Evolutionary conservation across 1,139 yeast genomes (phyloP).

Genomic region (Blastobotrys raffinosifermentans): DNA sequence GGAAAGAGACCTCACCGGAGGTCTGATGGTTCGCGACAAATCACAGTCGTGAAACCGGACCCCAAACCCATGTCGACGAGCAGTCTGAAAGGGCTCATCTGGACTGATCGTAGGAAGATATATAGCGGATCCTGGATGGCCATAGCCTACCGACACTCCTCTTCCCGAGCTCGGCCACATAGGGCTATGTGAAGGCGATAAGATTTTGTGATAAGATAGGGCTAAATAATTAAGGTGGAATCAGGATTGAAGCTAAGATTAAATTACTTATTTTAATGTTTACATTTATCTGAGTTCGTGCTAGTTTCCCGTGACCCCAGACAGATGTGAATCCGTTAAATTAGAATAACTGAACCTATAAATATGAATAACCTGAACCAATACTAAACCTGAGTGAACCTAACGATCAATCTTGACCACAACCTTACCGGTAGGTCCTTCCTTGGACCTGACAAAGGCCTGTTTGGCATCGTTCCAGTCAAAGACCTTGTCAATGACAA

Average conservation of each 20-base stretch:
- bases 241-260: too few relatives aligned
- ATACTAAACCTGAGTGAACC: too few relatives aligned
- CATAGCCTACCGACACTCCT: conserved; percentile 18
- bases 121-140: conserved; percentile 22
- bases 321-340: too few relatives aligned
- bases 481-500: conserved; percentile 8
- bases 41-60: conserved; percentile 13
- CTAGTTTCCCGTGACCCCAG: conserved; percentile 10
- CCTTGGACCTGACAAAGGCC: conserved; percentile 4
- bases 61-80: conserved; percentile 21
- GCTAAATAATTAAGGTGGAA: too few relatives aligned
- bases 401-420: conserved; percentile 6
- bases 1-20: conserved; percentile 6
- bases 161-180: conserved; percentile 18
- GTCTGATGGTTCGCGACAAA: conserved; percentile 9
- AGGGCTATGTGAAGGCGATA: not conserved
- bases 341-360: too few relatives aligned
- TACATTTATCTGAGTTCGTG: conserved; percentile 10
- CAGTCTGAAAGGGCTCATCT: conserved; percentile 21
- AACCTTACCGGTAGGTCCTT: conserved; percentile 10
- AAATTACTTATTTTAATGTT: conserved; percentile 8
- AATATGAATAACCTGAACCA: too few relatives aligned
- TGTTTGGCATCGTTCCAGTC: conserved; percentile 8
- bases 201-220: too few relatives aligned
- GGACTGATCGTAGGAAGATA: conserved; percentile 16